A percentile compares a stretch with the other conserved stretches of the same genome.
Conservation (phyloP, 805 yeast species). For the Lachancea sp. region DNA sequence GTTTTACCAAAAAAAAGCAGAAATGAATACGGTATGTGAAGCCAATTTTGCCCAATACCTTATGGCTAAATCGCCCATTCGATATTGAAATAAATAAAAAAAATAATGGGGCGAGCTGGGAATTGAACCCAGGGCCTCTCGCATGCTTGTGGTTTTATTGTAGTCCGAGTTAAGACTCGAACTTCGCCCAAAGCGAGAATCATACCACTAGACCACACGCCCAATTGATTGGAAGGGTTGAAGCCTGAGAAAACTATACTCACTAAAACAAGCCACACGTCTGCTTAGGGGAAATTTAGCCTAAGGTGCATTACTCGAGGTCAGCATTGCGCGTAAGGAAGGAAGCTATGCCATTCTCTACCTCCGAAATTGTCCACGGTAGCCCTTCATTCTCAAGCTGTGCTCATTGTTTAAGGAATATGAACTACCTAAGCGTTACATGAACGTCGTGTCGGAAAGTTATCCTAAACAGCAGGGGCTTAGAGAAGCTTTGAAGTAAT, state of each 20-base stretch:
- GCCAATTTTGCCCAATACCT: conserved; percentile 11
- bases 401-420: too few species aligned
- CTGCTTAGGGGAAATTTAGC: too few species aligned
- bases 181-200: conserved; percentile 45
- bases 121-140: conserved; percentile 55
- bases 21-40: conserved; percentile 42
- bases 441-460: too few species aligned
- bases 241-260: neutral
- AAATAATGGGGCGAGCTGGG: conserved; percentile 37
- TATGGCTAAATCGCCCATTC: neutral
- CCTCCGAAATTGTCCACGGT: too few species aligned
- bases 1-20: conserved; percentile 51
- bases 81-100: neutral
- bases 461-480: too few species aligned
- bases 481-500: too few species aligned
- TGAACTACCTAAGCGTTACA: too few species aligned
- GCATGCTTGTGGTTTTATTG: conserved; percentile 30
- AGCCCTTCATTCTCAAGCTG: too few species aligned
- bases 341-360: too few species aligned
- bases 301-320: too few species aligned
- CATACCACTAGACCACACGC: conserved; percentile 51
- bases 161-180: conserved; percentile 10
- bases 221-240: conserved; percentile 11
- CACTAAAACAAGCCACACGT: neutral
- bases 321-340: too few species aligned